Evolutionary conservation across 441 rosid genomes (phyloP).

Genomic region (Iberis amara): DNA sequence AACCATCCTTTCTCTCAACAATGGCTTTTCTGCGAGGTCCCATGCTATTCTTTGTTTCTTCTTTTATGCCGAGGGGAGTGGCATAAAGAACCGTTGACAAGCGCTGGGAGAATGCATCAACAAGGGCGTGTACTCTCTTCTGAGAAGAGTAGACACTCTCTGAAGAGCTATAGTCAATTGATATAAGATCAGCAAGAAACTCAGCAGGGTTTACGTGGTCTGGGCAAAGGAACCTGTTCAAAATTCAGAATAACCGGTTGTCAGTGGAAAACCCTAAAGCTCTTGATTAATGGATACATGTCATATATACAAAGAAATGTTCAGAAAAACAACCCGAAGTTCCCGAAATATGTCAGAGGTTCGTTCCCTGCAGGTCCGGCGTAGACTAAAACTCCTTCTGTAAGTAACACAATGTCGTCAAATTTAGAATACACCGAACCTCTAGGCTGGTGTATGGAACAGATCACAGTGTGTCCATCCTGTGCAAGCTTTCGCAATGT

Average conservation of each 20-base stretch:
- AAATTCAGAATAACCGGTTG: conserved; percentile 13
- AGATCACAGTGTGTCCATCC: conserved; percentile 93
- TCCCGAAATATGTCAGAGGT: conserved; percentile 71
- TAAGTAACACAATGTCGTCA: conserved; percentile 76
- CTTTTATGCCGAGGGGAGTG: conserved; percentile 47
- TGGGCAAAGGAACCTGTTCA: conserved; percentile 68
- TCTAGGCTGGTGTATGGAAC: conserved; percentile 97
- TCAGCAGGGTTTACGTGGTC: conserved; percentile 94
- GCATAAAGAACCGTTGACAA: conserved; percentile 55
- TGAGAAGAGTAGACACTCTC: conserved; percentile 68
- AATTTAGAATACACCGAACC: conserved; percentile 79
- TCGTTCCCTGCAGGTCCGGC: conserved; percentile 81
- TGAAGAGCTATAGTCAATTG: conserved; percentile 79
- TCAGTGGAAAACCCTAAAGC: conserved; percentile 8
- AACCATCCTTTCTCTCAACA: conserved; percentile 48
- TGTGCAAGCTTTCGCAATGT: conserved; percentile 76
- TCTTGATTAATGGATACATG: conserved; percentile 10
- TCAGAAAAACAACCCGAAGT: conserved; percentile 59
- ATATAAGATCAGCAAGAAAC: conserved; percentile 95
- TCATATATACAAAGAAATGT: conserved; percentile 21
- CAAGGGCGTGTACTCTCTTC: conserved; percentile 84
- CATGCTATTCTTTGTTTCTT: conserved; percentile 32
- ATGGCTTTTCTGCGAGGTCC: conserved; percentile 36
- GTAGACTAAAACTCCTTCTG: conserved; percentile 77
- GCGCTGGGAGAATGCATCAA: conserved; percentile 68